A percentile compares a stretch with the other conserved stretches of the same genome.
phyloP scores from a whole-genome alignment of 805 yeast genomes.

The Saturnispora quitensis region DNA sequence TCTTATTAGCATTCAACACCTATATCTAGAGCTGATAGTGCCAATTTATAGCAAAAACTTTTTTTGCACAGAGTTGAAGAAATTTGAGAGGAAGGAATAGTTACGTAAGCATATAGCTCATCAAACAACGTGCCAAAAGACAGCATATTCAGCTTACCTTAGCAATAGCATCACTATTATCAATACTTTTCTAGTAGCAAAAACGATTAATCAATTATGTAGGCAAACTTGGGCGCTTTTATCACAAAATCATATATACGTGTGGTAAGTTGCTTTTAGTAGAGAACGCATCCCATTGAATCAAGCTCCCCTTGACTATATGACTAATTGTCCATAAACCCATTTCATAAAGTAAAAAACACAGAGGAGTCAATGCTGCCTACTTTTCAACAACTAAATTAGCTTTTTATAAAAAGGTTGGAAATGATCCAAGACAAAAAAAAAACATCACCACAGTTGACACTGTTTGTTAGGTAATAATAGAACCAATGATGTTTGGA shows the following conservation, averaged over 20 bases:
- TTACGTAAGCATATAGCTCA: not conserved
- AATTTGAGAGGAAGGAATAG: not conserved
- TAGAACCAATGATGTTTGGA: slow-evolving; percentile 37
- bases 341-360: not conserved
- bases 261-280: no score
- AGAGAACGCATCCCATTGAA: not conserved
- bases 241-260: not conserved
- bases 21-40: not conserved
- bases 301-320: not conserved
- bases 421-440: not conserved
- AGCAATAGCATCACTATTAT: not conserved
- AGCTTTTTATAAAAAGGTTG: not conserved
- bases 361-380: not conserved
- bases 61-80: not conserved
- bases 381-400: not conserved
- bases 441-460: not conserved
- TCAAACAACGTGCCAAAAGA: not conserved
- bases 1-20: not conserved
- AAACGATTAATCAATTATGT: no score
- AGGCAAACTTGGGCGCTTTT: not conserved
- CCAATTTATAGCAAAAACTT: not conserved
- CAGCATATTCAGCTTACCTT: no score
- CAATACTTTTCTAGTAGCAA: not conserved
- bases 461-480: not conserved
- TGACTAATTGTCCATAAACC: not conserved